Base-by-base conservation (phyloP, 2,329 filamentous ascomycete genomes). In the Dryadomyces quercus-mongolicae region DNA sequence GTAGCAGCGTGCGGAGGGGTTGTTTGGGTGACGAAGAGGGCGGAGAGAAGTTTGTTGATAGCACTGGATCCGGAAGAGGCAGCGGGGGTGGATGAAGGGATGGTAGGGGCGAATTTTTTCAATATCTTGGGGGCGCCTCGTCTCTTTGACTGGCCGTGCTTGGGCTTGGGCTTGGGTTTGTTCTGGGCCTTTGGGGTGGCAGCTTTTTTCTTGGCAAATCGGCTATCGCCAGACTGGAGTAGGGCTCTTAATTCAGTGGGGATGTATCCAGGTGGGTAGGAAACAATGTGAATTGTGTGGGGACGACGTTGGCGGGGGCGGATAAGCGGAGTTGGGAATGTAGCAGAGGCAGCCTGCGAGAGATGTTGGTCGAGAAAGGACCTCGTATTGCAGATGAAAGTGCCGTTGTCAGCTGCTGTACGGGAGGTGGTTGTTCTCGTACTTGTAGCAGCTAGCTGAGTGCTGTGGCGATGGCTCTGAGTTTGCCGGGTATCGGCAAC, bases 211-310 rank as follows among this genome's bases (percentile, higher is more conserved):
- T 16, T 49, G 6, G 34, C 25, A 40, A 18, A 18, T 54, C 45
- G 31, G 8, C 42, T 16, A 8, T 54, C 42, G 36, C 21, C 21
- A 15, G 56, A 54, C 5, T 13, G 48, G 5, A 54, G 42, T n/a
- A 42, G 10, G 21, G 43, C 66, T 53, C 73, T 60, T 15, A 70
- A 60, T 46, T 73, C 70, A 56, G 64, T 63, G 2, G 69, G 70
- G 3, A 71, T 60, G 49, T 68, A 72, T 31, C 74, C 64, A 57
- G 71, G 55, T 46, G 65, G 71, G 58, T 73, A 77, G 55, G 71
- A 73, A 56, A 70, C 70, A 56, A 80, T 78, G 63, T 77, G 74
- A 57, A 81, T 80, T 45, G 75, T 77, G 60, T 79, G 76, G 46
- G 75, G 76, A 62, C 76, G 70, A 59, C 75, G 72, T 56, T 66